phyloP scores from a whole-genome alignment of 2,329 filamentous ascomycete genomes.

The Penicillium sp. region DNA sequence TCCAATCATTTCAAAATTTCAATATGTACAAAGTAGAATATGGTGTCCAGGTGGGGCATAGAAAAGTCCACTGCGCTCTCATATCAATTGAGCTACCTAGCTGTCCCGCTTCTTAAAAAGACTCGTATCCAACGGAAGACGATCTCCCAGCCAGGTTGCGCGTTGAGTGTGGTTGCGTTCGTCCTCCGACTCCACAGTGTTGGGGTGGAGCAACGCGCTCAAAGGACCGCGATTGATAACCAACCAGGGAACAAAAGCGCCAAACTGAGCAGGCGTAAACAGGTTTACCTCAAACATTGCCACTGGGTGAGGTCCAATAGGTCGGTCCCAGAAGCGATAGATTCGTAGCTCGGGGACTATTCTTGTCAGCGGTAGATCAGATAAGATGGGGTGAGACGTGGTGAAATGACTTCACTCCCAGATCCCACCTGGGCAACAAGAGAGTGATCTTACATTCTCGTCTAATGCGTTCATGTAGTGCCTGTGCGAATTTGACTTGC shows the following conservation, averaged over 20 bases:
- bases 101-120: slow-evolving; percentile 30
- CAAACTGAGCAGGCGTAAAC: slow-evolving; percentile 83
- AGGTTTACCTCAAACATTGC: slow-evolving; percentile 94
- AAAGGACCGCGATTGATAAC: slow-evolving; percentile 78
- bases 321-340: slow-evolving; percentile 74
- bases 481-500: slow-evolving; percentile 67
- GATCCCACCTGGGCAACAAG: background rate
- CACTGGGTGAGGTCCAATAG: slow-evolving; percentile 78
- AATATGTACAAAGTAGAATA: no score
- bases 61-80: no score
- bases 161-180: slow-evolving; percentile 51
- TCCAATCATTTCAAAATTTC: no score
- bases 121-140: slow-evolving; percentile 45
- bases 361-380: background rate
- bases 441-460: slow-evolving; percentile 65
- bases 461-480: slow-evolving; percentile 76
- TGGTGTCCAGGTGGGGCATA: no score
- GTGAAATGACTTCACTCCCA: no score
- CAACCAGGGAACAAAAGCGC: slow-evolving; percentile 84
- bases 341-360: slow-evolving; percentile 86
- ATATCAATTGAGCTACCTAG: no score
- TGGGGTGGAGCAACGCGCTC: slow-evolving; percentile 79
- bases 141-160: slow-evolving; percentile 49
- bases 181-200: slow-evolving; percentile 59
- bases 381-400: no score